phyloP scores from a whole-genome alignment of 1,284 basidiomycete genomes.

The Uromyces viciae-fabae region DNA sequence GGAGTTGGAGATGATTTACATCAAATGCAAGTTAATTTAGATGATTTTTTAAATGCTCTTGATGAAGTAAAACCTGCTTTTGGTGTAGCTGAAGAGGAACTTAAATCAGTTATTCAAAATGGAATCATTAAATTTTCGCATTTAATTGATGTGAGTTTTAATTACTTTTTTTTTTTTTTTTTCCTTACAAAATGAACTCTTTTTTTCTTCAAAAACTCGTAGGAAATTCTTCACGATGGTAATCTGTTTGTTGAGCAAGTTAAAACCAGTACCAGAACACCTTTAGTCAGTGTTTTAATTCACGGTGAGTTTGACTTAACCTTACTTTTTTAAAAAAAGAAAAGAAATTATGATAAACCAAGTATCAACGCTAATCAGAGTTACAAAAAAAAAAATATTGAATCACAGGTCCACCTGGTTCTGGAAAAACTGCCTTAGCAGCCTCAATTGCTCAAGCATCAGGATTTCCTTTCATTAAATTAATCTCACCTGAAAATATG shows the following conservation, averaged over 20 bases:
- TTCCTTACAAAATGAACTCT: neutral
- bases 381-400: neutral
- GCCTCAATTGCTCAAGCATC: slow-evolving; percentile 91
- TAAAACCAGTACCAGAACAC: slow-evolving; percentile 79
- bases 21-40: slow-evolving; percentile 78
- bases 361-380: neutral
- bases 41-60: slow-evolving; percentile 85
- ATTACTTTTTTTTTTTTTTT: neutral
- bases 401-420: slow-evolving; percentile 68
- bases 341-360: no score
- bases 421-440: slow-evolving; percentile 92
- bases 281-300: slow-evolving; percentile 82
- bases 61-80: slow-evolving; percentile 96
- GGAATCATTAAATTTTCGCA: slow-evolving; percentile 88
- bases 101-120: slow-evolving; percentile 88
- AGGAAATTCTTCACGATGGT: slow-evolving; percentile 87
- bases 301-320: slow-evolving; percentile 62
- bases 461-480: slow-evolving; percentile 94
- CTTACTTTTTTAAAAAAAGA: no score
- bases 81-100: slow-evolving; percentile 95
- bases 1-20: slow-evolving; percentile 94
- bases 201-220: slow-evolving; percentile 6
- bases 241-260: slow-evolving; percentile 93
- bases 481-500: slow-evolving; percentile 94
- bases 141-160: slow-evolving; percentile 65